Evolutionary conservation across 1,139 yeast species (phyloP).

Genomic region (Protomyces lactucae-debilis): DNA sequence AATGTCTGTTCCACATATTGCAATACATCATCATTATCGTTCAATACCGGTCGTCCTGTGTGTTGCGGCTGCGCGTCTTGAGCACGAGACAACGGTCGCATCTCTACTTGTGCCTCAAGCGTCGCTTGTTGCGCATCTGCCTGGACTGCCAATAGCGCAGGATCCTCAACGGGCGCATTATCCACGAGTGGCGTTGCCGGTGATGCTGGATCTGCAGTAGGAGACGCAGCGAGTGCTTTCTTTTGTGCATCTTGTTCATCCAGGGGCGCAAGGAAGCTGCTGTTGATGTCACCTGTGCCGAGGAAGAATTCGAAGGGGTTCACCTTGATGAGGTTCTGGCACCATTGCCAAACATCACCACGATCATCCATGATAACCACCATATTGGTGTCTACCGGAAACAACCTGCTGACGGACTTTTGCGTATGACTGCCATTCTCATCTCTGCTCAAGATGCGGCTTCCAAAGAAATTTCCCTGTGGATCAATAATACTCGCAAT

Average conservation of each 20-base stretch:
- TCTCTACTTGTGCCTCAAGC: slow-evolving; percentile 63
- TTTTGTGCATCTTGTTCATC: slow-evolving; percentile 34
- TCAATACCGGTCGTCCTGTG: slow-evolving; percentile 43
- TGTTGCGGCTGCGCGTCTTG: slow-evolving; percentile 49
- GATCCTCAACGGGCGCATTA: slow-evolving; percentile 32
- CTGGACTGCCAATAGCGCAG: slow-evolving; percentile 36
- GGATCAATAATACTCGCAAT: slow-evolving; percentile 93
- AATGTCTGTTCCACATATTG: slow-evolving; percentile 59
- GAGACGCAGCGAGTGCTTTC: neutral
- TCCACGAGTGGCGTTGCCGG: slow-evolving; percentile 12
- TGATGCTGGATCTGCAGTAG: slow-evolving; percentile 6
- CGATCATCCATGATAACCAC: slow-evolving; percentile 95
- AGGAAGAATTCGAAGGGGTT: slow-evolving; percentile 94
- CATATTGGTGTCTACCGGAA: slow-evolving; percentile 95
- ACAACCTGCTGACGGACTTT: slow-evolving; percentile 77
- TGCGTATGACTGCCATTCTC: slow-evolving; percentile 92
- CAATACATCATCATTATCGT: slow-evolving; percentile 79
- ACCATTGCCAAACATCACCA: slow-evolving; percentile 99
- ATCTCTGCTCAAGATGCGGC: slow-evolving; percentile 84
- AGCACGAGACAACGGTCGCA: slow-evolving; percentile 75
- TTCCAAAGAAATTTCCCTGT: slow-evolving; percentile 77
- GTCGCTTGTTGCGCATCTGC: slow-evolving; percentile 55
- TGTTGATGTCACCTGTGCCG: slow-evolving; percentile 96
- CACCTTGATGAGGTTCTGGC: slow-evolving; percentile 80
- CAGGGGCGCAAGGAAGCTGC: slow-evolving; percentile 77